Conservation (phyloP, 345 rosid genomes). For the Aegle marmelos region DNA sequence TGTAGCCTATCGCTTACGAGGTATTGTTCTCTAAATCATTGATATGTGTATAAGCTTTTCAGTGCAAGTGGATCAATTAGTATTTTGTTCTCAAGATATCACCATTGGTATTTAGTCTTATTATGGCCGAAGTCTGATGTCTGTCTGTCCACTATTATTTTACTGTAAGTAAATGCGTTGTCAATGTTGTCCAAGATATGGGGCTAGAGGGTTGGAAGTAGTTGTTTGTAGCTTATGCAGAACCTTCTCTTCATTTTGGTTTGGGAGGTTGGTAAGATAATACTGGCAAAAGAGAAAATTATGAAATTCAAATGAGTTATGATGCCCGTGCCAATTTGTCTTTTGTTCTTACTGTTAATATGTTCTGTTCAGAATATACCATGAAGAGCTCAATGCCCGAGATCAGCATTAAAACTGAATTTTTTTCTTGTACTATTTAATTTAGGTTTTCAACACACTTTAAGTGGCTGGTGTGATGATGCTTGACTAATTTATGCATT, state of each 20-base stretch:
- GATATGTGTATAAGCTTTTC: neutral
- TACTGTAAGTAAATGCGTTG: neutral
- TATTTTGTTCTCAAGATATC: neutral
- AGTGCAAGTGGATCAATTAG: neutral
- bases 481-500: constrained; percentile 10
- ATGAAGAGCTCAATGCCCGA: neutral
- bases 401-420: neutral
- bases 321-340: neutral
- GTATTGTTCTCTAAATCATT: constrained; percentile 29
- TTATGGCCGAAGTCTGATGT: neutral
- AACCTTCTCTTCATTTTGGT: neutral
- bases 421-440: neutral
- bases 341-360: neutral
- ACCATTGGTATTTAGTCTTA: neutral
- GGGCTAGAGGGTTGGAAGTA: neutral
- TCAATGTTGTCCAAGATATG: neutral
- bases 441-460: neutral
- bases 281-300: neutral
- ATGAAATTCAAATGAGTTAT: neutral
- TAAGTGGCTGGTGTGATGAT: neutral
- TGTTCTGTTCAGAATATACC: neutral
- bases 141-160: neutral
- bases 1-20: constrained; percentile 86
- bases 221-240: neutral
- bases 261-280: neutral